Percentiles rank a stretch among this genome's conserved stretches.
phyloP scores from a whole-genome alignment of 2,329 filamentous ascomycete genomes.

The Macrophomina pseudophaseolina region DNA sequence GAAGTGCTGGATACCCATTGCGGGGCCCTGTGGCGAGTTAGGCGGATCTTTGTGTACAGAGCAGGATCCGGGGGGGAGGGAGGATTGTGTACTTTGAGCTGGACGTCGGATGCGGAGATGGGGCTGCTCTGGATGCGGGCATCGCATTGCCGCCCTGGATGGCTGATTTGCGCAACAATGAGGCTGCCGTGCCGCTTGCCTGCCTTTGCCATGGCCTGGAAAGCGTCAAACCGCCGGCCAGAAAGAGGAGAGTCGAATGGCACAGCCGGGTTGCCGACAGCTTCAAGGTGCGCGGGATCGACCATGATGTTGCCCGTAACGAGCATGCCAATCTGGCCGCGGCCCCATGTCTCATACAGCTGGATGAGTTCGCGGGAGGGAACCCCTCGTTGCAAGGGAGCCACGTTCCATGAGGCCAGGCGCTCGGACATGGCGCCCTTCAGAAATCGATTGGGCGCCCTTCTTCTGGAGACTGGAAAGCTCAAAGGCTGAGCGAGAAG shows the following conservation, averaged over 20 bases:
- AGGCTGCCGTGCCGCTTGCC: conserved; percentile 64
- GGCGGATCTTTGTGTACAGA: too few species aligned
- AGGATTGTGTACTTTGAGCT: conserved; percentile 30
- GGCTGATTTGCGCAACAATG: conserved; percentile 64
- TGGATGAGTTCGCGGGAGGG: background rate
- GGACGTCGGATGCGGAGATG: conserved; percentile 54
- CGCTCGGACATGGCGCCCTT: conserved; percentile 72
- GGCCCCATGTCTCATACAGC: background rate
- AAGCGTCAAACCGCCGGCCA: conserved; percentile 65
- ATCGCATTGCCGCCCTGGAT: conserved; percentile 52
- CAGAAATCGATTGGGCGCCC: conserved; percentile 67
- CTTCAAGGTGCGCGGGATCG: conserved; percentile 56
- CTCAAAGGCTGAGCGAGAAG: conserved; percentile 48
- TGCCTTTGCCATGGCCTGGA: conserved; percentile 60
- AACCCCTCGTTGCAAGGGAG: background rate
- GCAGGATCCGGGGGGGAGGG: too few species aligned
- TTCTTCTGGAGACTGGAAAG: conserved; percentile 56
- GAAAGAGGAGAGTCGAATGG: conserved; percentile 56
- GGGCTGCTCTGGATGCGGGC: conserved; percentile 49
- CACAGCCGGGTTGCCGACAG: conserved; percentile 64
- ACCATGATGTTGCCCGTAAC: conserved; percentile 64
- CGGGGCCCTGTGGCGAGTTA: too few species aligned
- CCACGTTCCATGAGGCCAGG: conserved; percentile 64
- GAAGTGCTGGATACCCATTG: conserved; percentile 35
- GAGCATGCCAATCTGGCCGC: conserved; percentile 36